A percentile compares a stretch with the other conserved stretches of the same genome.
phyloP scores from a whole-genome alignment of 179 eudicot genomes.

The Corrigiola litoralis region DNA sequence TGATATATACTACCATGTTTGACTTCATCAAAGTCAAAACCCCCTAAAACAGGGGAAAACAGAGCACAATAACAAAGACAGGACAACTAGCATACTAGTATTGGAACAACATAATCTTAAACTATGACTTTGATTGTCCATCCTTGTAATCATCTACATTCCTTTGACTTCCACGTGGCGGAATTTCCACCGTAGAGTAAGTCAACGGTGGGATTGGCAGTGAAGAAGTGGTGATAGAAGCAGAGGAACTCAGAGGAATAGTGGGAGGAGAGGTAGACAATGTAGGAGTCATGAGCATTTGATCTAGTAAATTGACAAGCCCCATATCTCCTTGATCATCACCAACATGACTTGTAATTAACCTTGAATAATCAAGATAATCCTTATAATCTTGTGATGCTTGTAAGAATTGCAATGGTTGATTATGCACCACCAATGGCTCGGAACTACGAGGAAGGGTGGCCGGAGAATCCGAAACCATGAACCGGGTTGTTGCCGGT shows the following conservation, averaged over 20 bases:
- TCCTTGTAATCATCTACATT: slow-evolving; percentile 6
- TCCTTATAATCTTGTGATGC: slow-evolving; percentile 19
- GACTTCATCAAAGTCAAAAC: slow-evolving; percentile 14
- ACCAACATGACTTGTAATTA: slow-evolving; percentile 1
- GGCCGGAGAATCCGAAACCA: slow-evolving; percentile 17
- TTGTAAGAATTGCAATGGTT: slow-evolving; percentile 12
- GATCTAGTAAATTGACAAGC: slow-evolving; percentile 22
- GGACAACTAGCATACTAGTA: background rate
- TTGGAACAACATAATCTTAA: background rate
- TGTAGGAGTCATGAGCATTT: slow-evolving; percentile 29
- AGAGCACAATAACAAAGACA: slow-evolving; percentile 3
- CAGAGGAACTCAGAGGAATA: slow-evolving; percentile 23
- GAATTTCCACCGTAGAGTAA: slow-evolving; percentile 1
- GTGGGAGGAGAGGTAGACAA: slow-evolving; percentile 19
- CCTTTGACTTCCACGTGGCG: slow-evolving; percentile 26
- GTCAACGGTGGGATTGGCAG: background rate
- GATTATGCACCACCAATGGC: slow-evolving; percentile 12
- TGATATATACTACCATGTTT: slow-evolving; percentile 4
- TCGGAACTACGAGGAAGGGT: slow-evolving; percentile 8
- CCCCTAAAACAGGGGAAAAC: slow-evolving; percentile 12
- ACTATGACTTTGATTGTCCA: slow-evolving; percentile 17
- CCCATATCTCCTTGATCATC: slow-evolving; percentile 13
- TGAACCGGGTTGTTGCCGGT: slow-evolving; percentile 20
- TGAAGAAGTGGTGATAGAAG: slow-evolving; percentile 16
- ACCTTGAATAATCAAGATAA: slow-evolving; percentile 26